Base-by-base conservation (phyloP, 225 moss, liverwort and hornwort genomes). In the Marchantia polymorpha region DNA sequence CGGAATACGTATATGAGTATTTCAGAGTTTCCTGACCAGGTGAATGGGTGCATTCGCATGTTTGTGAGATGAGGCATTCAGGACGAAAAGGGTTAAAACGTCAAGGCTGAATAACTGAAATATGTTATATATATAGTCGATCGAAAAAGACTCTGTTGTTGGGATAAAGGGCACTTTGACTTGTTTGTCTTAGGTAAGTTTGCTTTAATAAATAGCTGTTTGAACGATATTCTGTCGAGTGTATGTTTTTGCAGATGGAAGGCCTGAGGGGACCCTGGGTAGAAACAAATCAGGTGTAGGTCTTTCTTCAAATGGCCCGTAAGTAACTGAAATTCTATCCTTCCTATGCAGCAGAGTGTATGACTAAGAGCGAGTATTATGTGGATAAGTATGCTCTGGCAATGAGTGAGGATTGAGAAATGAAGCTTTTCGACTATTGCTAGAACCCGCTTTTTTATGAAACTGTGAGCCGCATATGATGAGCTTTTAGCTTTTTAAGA, bases 271-370 rank as follows among this genome's bases (percentile, higher is more conserved):
- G 53, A 82, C 86, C 60, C 85, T 85, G 69, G 94, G 94, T n/a
- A 90, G 94, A 73, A 96, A 84, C 87, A 96, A 96, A 73, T 83
- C 92, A 80, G 91, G 91, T 19, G 89, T 87, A 53, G 84, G 89
- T 72, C 84, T 91, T 73, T 86, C 88, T 67, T 86, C 89, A 81
- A 96, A 91, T 80, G 96, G 96, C 85, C 90, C 91, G 96, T 94
- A 88, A 90, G 96, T 79, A 0, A 58, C 46, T 22, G 26, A 53
- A 11, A 10, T 73, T 52, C 39, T 73, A 3, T 0, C 29, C 2
- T 23, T 52, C 53, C 47, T 39, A 48, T 48, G 7, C 73, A 51
- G 54, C 10, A 27, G 7, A 27, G 29, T 67, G 6, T 48, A 67
- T 65, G 12, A 49, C 49, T 51, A 7, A 48, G 19, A 47, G 11